Conservation (phyloP, 1,139 yeast genomes). For the Diutina neorugosa region DNA sequence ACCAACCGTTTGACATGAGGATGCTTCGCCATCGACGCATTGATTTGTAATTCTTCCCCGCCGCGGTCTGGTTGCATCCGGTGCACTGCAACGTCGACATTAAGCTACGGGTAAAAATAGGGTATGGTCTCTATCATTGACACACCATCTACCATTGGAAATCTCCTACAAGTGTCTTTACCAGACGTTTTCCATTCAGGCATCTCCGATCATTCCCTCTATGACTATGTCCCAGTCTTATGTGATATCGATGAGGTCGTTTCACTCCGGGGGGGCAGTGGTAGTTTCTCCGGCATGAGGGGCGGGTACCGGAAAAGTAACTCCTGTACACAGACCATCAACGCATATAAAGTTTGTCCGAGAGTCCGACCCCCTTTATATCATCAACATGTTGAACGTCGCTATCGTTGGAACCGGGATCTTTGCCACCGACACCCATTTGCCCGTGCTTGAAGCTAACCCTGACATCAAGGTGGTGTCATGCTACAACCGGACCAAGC, state of each 20-base stretch:
- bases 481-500: slow-evolving; percentile 69
- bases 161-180: no score
- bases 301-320: not conserved
- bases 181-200: no score
- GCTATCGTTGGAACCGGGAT: slow-evolving; percentile 89
- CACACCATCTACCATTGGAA: no score
- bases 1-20: not conserved
- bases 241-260: no score
- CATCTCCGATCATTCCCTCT: no score
- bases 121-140: no score
- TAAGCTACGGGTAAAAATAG: no score
- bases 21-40: not conserved
- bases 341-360: not conserved
- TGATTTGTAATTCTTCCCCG: not conserved
- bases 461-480: slow-evolving; percentile 29
- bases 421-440: slow-evolving; percentile 73
- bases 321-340: not conserved
- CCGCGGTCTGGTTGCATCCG: not conserved
- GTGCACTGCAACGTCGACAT: no score
- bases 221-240: no score
- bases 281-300: not conserved
- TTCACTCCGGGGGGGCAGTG: no score
- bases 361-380: not conserved
- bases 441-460: slow-evolving; percentile 53
- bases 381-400: slow-evolving; percentile 20